Evolutionary conservation across 768 basidiomycete species (phyloP), one percentile per base, ranked within the genome.

Genomic region (Agrocybe pediades): DNA sequence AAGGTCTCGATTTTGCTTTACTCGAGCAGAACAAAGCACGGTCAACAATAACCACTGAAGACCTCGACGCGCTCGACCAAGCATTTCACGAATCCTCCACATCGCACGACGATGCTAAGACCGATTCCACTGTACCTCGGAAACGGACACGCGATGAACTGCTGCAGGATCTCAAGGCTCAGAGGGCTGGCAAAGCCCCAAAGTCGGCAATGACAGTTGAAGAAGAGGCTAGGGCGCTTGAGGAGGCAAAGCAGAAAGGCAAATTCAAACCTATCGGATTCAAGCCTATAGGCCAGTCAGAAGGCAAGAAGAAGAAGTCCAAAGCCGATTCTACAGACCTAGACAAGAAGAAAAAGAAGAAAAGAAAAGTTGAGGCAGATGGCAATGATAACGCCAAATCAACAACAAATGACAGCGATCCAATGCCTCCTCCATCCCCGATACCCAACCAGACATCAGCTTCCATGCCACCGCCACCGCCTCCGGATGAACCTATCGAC

Each of bases 1-100:
- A 94, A 64, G 92, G 92, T 23, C 84, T 98, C 42, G 95, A 98
- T 65, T 79, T 88, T 59, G 88, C 92, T 0, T 80, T 97, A 6
- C 76, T 97, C 15, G 89, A 92, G 63, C 90, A 92, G 60, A 86
- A 89, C 58, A 93, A 86, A 69, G 87, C 88, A 2, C 84, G 86
- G 33, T 75, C 74, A 1, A 72, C 76, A 1, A 68, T 74, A n/a
- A 74, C 81, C 13, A 74, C 77, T 3, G 86, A 86, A 43, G 88
- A 90, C 59, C 92, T 96, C 55, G 91, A 90, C 11, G 78, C 83
- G 1, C 84, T 95, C 23, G 95, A 98, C 65, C 79, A 84, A 55
- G 88, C 84, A 0, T 90, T 90, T 67, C 60, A 65, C 11, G 82
- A 83, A 55, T 77, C 70, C 8, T 65, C 76, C 9, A 49, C 65